Base-by-base conservation (phyloP, 495 filamentous ascomycete genomes). In the Talaromyces wortmannii region DNA sequence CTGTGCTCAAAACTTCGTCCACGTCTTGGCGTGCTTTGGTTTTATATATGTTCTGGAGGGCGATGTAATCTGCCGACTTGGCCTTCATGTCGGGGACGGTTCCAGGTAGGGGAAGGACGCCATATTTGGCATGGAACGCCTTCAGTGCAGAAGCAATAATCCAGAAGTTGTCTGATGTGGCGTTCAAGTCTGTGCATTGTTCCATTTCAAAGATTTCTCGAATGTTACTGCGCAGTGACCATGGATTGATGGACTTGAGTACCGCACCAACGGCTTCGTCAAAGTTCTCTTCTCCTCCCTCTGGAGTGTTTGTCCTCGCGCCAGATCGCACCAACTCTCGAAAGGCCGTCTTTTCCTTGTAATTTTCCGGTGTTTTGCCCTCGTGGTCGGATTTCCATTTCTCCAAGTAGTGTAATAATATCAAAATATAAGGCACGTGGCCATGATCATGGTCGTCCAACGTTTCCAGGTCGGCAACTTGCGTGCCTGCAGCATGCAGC, bases 41-140 rank as follows among this genome's bases (percentile, higher is more conserved):
- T 70, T 95, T 96, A 82, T 97, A 98, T 61, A 97, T 83, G 60
- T 88, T 95, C 71, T 97, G 94, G 29, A 99, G 78, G 57, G 84
- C 78, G 57, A 97, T 84, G 72, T 99, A 99, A 59, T 95, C 90
- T 48, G 81, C 84, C 16, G 91, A 95, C 67, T 92, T 83, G 31
- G 94, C 90, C 73, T 99, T 99, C 94, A 99, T 99, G 70, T 99
- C 94, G 6, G 94, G 95, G 12, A 97, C 76, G 16, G 86, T 84
- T 46, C 94, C 95, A 3, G 91, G 88, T 0, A 99, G 73, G 16
- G 94, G 94, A 6, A 97, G 80, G 42, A 83, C 78, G 16, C 75
- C 71, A 61, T 95, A 83, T 52, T 76, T 78, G 11, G 71, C 65
- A 63, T 92, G 84, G 71, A 97, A 99, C 31, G 77, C 59, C 40